Evolutionary conservation across 2,329 filamentous ascomycete species (phyloP).

Genomic region (Ascochyta pisi): DNA sequence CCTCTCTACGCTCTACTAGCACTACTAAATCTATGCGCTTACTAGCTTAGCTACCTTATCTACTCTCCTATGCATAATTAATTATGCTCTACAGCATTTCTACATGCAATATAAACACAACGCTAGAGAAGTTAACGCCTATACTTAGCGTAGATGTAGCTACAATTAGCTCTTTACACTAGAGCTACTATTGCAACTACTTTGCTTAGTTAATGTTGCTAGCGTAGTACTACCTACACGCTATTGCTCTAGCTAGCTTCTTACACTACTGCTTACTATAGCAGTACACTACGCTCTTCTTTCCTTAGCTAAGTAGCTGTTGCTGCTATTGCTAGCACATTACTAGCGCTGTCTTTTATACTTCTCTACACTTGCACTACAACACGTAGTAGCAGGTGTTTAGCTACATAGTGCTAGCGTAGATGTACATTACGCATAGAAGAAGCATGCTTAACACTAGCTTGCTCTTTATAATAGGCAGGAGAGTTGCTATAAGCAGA

Average conservation of each 20-base stretch:
- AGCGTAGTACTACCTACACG: slow-evolving; percentile 24
- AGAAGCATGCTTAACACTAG: slow-evolving; percentile 19
- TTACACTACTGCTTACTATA: slow-evolving; percentile 18
- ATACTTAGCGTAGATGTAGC: slow-evolving; percentile 26
- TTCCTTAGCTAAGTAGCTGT: background rate
- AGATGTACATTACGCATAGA: slow-evolving; percentile 18
- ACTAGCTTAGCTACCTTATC: slow-evolving; percentile 3
- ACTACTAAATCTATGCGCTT: slow-evolving; percentile 11
- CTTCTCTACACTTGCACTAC: slow-evolving; percentile 5
- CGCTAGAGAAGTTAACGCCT: slow-evolving; percentile 24
- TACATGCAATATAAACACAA: slow-evolving; percentile 21
- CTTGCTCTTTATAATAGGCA: slow-evolving; percentile 12
- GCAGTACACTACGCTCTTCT: slow-evolving; percentile 27
- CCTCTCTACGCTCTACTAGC: slow-evolving; percentile 1
- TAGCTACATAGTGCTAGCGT: slow-evolving; percentile 11
- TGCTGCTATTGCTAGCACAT: background rate
- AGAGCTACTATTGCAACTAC: slow-evolving; percentile 15
- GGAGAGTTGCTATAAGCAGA: slow-evolving; percentile 22
- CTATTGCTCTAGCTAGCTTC: slow-evolving; percentile 11
- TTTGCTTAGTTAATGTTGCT: slow-evolving; percentile 7
- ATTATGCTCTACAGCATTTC: slow-evolving; percentile 20
- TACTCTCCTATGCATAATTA: slow-evolving; percentile 16
- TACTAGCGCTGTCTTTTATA: slow-evolving; percentile 5
- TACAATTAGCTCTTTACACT: slow-evolving; percentile 22
- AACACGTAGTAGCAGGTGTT: slow-evolving; percentile 20